A percentile compares a stretch with the other conserved stretches of the same genome.
Conservation (phyloP, 495 filamentous ascomycete genomes). For the Cudoniella acicularis region DNA sequence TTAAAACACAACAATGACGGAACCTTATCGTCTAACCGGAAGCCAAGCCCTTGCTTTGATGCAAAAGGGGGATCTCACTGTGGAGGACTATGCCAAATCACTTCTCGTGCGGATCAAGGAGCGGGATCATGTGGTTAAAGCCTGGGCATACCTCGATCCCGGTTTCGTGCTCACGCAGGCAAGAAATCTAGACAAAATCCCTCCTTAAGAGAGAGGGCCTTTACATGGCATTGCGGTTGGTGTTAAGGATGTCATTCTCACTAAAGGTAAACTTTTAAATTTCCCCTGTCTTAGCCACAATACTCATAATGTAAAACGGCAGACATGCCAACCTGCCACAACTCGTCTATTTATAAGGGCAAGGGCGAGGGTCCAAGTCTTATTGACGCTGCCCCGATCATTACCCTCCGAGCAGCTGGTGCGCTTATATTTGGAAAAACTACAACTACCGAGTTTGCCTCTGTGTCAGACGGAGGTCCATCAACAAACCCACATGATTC, state of each 20-base stretch:
- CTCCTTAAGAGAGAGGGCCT: constrained; percentile 42
- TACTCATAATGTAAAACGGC: neutral
- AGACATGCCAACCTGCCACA: constrained; percentile 51
- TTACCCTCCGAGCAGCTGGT: constrained; percentile 41
- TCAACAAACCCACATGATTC: constrained; percentile 46
- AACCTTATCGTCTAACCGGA: constrained; percentile 37
- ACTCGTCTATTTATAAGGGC: constrained; percentile 43
- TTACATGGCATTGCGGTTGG: constrained; percentile 52
- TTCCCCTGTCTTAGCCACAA: neutral
- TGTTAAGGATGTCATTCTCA: constrained; percentile 57
- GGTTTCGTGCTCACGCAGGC: constrained; percentile 47
- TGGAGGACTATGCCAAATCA: constrained; percentile 49
- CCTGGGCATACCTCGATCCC: constrained; percentile 50
- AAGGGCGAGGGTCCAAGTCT: constrained; percentile 30
- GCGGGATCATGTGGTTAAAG: constrained; percentile 45
- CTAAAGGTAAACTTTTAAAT: constrained; percentile 37
- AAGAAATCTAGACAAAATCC: constrained; percentile 43
- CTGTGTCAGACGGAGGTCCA: constrained; percentile 31
- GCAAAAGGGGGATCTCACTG: constrained; percentile 35
- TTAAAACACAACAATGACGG: constrained; percentile 21
- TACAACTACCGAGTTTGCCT: constrained; percentile 50
- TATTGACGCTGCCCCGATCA: constrained; percentile 39
- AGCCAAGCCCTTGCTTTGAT: constrained; percentile 34
- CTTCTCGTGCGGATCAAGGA: constrained; percentile 45
- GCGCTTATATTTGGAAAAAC: constrained; percentile 50